phyloP scores from a whole-genome alignment of 2,329 filamentous ascomycete genomes.

The Hysterium pulicare region DNA sequence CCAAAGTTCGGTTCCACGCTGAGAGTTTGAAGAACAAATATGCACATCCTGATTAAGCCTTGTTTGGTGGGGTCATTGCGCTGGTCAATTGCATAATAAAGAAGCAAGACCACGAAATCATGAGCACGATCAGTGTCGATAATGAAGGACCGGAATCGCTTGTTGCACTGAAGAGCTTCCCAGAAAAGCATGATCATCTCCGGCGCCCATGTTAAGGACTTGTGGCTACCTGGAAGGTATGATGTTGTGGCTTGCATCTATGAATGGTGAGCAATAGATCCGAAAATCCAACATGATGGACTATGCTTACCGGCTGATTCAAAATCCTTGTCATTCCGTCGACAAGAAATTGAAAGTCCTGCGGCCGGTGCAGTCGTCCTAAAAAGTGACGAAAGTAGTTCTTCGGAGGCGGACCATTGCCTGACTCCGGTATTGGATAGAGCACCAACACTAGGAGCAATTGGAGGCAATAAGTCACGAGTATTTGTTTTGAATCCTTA shows the following conservation, averaged over 20 bases:
- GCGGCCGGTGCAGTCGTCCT: slow-evolving; percentile 82
- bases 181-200: slow-evolving; percentile 97
- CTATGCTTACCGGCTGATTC: slow-evolving; percentile 67
- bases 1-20: slow-evolving; percentile 92
- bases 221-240: slow-evolving; percentile 81
- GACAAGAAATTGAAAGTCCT: slow-evolving; percentile 96
- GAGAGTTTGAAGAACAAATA: slow-evolving; percentile 92
- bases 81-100: slow-evolving; percentile 92
- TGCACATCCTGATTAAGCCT: slow-evolving; percentile 91
- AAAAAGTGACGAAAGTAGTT: slow-evolving; percentile 94
- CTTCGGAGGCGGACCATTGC: slow-evolving; percentile 64
- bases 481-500: slow-evolving; percentile 82
- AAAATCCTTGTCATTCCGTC: slow-evolving; percentile 91
- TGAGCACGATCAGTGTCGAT: slow-evolving; percentile 92
- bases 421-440: slow-evolving; percentile 81
- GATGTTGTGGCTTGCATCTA: slow-evolving; percentile 79
- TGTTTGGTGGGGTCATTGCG: slow-evolving; percentile 83
- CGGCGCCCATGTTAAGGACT: slow-evolving; percentile 79
- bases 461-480: slow-evolving; percentile 90
- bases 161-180: slow-evolving; percentile 97
- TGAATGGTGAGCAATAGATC: slow-evolving; percentile 18
- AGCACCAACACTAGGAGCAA: slow-evolving; percentile 80
- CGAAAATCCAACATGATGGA: neutral
- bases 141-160: slow-evolving; percentile 92
- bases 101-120: slow-evolving; percentile 83